phyloP scores from a whole-genome alignment of 2,329 filamentous ascomycete genomes.

The Cylindrodendrum hubeiense region DNA sequence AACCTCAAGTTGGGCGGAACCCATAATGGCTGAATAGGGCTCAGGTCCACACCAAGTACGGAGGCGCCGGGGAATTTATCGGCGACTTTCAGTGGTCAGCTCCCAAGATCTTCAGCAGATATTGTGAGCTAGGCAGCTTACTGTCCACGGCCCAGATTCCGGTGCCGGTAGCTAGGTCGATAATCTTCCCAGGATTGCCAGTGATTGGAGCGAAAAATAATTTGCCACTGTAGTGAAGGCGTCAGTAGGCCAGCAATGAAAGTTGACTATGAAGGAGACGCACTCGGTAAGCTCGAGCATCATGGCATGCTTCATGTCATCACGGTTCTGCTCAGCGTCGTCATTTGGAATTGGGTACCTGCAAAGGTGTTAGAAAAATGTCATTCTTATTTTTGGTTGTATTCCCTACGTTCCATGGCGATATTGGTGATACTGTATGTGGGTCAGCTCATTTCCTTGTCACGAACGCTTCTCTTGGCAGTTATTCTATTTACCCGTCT shows the following conservation, averaged over 20 bases:
- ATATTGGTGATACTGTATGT: constrained; percentile 37
- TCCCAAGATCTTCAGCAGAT: fast-evolving
- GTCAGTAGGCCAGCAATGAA: fast-evolving
- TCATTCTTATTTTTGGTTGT: too few species aligned
- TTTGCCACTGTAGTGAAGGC: constrained; percentile 28
- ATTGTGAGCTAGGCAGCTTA: neutral
- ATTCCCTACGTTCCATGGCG: constrained; percentile 40
- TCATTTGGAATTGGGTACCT: constrained; percentile 45
- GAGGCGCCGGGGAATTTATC: constrained; percentile 42
- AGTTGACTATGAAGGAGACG: fast-evolving
- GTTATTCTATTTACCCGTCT: constrained; percentile 27
- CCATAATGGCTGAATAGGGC: constrained; percentile 47
- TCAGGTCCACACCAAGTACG: constrained; percentile 39
- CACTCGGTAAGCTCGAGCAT: constrained; percentile 44
- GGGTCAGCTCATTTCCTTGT: neutral
- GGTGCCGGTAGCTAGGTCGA: constrained; percentile 39
- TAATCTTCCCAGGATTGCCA: constrained; percentile 33
- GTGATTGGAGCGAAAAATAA: constrained; percentile 35
- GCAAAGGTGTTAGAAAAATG: constrained; percentile 29
- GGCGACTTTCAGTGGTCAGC: constrained; percentile 30
- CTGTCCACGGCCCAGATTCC: constrained; percentile 41
- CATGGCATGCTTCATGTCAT: constrained; percentile 48
- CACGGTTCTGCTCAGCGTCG: constrained; percentile 42
- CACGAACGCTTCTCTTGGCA: fast-evolving
- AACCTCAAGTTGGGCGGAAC: constrained; percentile 56